phyloP scores from a whole-genome alignment of 176 grass and related monocot genomes.

The Carex pumila region DNA sequence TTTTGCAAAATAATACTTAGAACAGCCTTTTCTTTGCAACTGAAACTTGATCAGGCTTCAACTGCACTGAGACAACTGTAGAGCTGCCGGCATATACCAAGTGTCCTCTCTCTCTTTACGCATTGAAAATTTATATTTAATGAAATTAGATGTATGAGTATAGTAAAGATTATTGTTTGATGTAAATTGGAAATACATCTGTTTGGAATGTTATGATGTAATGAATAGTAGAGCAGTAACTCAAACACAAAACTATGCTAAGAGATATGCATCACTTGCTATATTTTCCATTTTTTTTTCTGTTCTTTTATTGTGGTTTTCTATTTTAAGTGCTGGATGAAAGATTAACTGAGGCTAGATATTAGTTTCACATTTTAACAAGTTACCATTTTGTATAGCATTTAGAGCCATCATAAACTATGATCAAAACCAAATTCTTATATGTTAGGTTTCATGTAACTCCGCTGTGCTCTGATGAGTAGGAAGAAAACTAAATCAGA shows the following conservation, averaged over 20 bases:
- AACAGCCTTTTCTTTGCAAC: slow-evolving; percentile 12
- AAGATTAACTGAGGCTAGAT: not conserved
- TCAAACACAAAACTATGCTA: not conserved
- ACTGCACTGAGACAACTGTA: slow-evolving; percentile 17
- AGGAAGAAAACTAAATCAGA: not conserved
- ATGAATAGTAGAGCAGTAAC: not conserved
- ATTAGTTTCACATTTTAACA: not conserved
- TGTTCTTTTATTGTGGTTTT: not conserved
- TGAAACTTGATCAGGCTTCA: slow-evolving; percentile 24
- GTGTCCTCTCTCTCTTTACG: not conserved
- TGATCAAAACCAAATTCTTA: not conserved
- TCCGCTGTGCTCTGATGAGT: not conserved
- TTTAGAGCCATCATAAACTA: not conserved
- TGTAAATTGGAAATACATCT: not conserved
- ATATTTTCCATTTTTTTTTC: not conserved
- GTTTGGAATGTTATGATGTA: not conserved
- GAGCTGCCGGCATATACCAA: not conserved
- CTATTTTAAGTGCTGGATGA: not conserved
- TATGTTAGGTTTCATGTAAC: not conserved
- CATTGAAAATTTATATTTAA: not conserved
- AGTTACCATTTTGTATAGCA: not conserved
- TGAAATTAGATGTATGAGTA: slow-evolving; percentile 4
- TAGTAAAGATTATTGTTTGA: not conserved
- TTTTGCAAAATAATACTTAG: not conserved
- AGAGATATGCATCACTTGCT: not conserved